These are phyloP conservation scores for Candida oleophila DNA, from an alignment of 805 yeast species.

Conservation along the genomic window DNA sequence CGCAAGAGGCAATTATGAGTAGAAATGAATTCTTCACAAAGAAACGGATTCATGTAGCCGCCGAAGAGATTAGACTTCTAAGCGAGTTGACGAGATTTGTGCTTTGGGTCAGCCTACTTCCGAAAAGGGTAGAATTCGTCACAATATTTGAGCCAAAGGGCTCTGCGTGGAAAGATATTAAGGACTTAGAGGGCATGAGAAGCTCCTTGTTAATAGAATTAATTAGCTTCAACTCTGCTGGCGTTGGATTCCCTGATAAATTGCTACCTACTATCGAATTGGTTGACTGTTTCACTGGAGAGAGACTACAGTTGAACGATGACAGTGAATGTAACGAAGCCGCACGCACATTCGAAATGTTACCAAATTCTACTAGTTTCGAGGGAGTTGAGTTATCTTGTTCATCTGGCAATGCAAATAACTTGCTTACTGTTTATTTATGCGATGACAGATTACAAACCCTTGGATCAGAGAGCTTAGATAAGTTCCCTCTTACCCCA, in stretches of 20 bases:
- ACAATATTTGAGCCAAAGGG: constrained; percentile 24
- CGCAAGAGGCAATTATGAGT: constrained; percentile 24
- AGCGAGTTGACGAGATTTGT: constrained; percentile 33
- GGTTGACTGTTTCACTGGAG: constrained; percentile 9
- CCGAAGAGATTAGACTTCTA: constrained; percentile 39
- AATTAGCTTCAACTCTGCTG: constrained; percentile 11
- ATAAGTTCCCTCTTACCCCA: constrained; percentile 12
- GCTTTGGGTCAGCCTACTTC: constrained; percentile 26
- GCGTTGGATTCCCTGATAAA: constrained; percentile 8
- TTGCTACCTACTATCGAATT: constrained; percentile 16
- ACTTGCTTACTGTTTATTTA: constrained; percentile 9
- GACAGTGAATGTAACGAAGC: background rate
- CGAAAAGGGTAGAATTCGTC: constrained; percentile 12
- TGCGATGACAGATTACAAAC: constrained; percentile 14
- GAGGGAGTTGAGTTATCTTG: too few species aligned
- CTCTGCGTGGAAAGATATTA: constrained; percentile 16
- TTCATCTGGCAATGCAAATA: background rate
- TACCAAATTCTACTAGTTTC: too few species aligned
- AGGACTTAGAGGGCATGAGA: constrained; percentile 11
- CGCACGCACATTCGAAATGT: too few species aligned
- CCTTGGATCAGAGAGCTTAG: constrained; percentile 1
- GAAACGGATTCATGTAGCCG: constrained; percentile 38
- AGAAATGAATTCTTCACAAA: constrained; percentile 41
- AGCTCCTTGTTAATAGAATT: constrained; percentile 19
- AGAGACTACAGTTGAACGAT: background rate